Conservation (phyloP, 1,284 basidiomycete species). For the Sporisorium scitamineum region DNA sequence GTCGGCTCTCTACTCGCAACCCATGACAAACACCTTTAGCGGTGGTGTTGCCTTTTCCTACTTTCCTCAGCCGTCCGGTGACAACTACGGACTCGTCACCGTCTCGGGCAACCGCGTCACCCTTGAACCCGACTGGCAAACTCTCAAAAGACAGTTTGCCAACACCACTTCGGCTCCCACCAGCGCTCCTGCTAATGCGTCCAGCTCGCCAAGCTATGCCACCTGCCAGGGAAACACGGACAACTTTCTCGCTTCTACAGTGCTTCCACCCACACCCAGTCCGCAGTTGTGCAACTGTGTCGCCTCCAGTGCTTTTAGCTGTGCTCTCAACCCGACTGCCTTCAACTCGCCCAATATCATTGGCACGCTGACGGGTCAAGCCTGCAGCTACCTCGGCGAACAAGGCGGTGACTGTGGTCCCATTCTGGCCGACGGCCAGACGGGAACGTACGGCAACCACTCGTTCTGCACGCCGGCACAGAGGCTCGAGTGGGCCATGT, state of each 20-base stretch:
- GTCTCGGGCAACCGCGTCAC: constrained; percentile 78
- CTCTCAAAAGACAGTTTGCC: constrained; percentile 76
- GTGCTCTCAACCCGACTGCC: constrained; percentile 77
- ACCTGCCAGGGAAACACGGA: constrained; percentile 77
- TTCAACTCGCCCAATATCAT: constrained; percentile 77
- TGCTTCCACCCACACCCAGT: constrained; percentile 85
- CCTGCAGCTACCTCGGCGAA: constrained; percentile 77
- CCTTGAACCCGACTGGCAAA: constrained; percentile 77
- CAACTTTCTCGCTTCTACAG: constrained; percentile 77
- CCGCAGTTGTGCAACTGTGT: constrained; percentile 82
- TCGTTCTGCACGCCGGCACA: constrained; percentile 80
- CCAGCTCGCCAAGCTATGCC: constrained; percentile 74
- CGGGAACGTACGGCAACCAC: constrained; percentile 81
- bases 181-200: constrained; percentile 74
- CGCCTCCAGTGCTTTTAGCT: constrained; percentile 76
- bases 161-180: constrained; percentile 76
- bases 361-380: constrained; percentile 78
- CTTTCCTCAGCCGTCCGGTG: constrained; percentile 71
- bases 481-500: constrained; percentile 78
- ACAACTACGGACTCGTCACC: constrained; percentile 86
- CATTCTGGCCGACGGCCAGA: constrained; percentile 79
- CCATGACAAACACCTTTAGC: constrained; percentile 84
- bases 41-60: constrained; percentile 84
- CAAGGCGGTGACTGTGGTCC: constrained; percentile 74
- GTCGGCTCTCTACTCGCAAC: constrained; percentile 77